Conservation (phyloP, 805 yeast genomes). For the Groenewaldozyma tartarivorans region DNA sequence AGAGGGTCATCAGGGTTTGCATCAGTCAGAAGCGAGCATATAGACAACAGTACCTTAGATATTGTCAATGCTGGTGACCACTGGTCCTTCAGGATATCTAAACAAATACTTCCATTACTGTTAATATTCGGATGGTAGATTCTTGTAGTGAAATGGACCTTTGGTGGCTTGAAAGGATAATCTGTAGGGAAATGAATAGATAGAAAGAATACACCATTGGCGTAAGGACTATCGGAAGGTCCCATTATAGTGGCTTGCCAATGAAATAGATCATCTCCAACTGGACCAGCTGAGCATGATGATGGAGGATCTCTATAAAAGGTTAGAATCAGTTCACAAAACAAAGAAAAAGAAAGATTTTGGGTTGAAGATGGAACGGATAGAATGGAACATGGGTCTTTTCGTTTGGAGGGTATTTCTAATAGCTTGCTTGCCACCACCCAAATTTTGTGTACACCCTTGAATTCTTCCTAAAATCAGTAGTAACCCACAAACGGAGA, state of each 20-base stretch:
- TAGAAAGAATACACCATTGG: constrained; percentile 92
- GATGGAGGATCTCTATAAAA: constrained; percentile 86
- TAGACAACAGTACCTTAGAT: constrained; percentile 87
- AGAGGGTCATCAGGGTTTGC: constrained; percentile 99
- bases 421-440: too few species aligned
- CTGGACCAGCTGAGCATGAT: constrained; percentile 98
- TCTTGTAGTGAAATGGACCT: constrained; percentile 83
- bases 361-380: too few species aligned
- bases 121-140: constrained; percentile 97
- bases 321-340: too few species aligned
- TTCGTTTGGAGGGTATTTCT: too few species aligned
- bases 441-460: too few species aligned
- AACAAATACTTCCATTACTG: constrained; percentile 90
- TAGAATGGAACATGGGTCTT: too few species aligned
- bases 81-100: constrained; percentile 93
- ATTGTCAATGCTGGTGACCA: constrained; percentile 99
- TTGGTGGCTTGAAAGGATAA: constrained; percentile 98
- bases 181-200: constrained; percentile 98
- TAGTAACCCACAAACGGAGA: too few species aligned
- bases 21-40: constrained; percentile 91
- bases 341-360: too few species aligned
- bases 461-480: too few species aligned
- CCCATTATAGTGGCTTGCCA: constrained; percentile 99
- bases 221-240: constrained; percentile 82
- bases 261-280: constrained; percentile 94